Evolutionary conservation across 2,329 filamentous ascomycete genomes (phyloP).

Genomic region (Fulvia fulva): DNA sequence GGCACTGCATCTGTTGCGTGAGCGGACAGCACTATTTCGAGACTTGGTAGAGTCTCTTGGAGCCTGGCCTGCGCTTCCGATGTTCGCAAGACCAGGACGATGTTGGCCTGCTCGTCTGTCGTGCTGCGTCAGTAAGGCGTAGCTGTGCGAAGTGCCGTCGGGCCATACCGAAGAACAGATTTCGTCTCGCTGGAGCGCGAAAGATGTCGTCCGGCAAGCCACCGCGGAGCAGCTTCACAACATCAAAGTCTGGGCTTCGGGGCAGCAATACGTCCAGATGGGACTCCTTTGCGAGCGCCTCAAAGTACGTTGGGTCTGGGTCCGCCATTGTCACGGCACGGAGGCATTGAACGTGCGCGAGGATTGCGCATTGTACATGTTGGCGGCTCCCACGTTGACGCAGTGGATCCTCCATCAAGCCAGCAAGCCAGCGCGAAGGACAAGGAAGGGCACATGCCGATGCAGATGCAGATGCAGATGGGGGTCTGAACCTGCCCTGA

Average conservation of each 20-base stretch:
- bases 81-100: constrained; percentile 27
- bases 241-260: constrained; percentile 20
- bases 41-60: constrained; percentile 20
- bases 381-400: background rate
- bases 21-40: constrained; percentile 29
- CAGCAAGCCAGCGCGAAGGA: background rate
- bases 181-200: constrained; percentile 23
- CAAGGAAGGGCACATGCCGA: too few species aligned
- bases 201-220: constrained; percentile 23
- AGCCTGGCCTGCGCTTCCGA: constrained; percentile 16
- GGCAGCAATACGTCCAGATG: constrained; percentile 29
- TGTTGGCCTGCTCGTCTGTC: constrained; percentile 27
- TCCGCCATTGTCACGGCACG: constrained; percentile 4
- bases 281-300: constrained; percentile 21
- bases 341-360: background rate
- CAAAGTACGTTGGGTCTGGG: constrained; percentile 21
- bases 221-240: constrained; percentile 14
- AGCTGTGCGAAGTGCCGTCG: background rate
- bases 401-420: background rate
- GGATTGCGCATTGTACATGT: background rate
- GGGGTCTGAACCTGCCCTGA: background rate
- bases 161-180: constrained; percentile 30
- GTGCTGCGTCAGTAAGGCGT: constrained; percentile 21
- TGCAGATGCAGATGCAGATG: background rate
- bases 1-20: constrained; percentile 34